Conservation (phyloP, 148 eudicot genomes). For the Rhododendron simsii region DNA sequence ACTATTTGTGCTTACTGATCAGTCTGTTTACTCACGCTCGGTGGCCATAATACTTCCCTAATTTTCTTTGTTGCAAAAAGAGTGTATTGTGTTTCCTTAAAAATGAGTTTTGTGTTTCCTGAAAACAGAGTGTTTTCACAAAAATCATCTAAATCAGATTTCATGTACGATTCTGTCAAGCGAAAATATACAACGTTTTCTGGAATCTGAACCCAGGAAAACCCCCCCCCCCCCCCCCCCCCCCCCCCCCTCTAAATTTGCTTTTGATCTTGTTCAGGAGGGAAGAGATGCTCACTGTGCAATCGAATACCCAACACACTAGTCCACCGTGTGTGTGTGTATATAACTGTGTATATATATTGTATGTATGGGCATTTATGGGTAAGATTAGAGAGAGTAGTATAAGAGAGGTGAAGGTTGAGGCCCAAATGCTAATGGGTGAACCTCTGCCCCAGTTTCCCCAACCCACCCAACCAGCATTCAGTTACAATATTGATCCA, state of each 20-base stretch:
- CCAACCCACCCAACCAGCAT: not conserved
- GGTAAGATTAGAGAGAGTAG: too few species aligned
- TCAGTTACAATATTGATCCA: not conserved
- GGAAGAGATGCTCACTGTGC: not conserved
- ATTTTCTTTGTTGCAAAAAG: too few species aligned
- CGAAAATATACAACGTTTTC: not conserved
- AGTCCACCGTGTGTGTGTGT: constrained; percentile 9
- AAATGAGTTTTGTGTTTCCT: too few species aligned
- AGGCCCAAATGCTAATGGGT: not conserved
- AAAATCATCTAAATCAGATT: not conserved
- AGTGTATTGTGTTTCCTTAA: too few species aligned
- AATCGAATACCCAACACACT: not conserved
- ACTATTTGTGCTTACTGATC: too few species aligned
- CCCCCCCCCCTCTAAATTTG: not conserved
- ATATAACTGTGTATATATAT: too few species aligned
- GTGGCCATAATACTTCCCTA: too few species aligned
- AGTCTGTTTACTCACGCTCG: too few species aligned
- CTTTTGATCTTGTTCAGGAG: not conserved
- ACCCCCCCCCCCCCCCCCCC: too few species aligned
- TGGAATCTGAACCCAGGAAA: not conserved
- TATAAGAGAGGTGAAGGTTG: too few species aligned
- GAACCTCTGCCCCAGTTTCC: not conserved
- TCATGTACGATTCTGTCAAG: not conserved
- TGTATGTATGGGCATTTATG: too few species aligned
- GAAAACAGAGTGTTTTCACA: not conserved